Percentiles rank a stretch among this genome's conserved stretches.
These are phyloP conservation scores for Hypoxylon perforatum DNA, from an alignment of 495 filamentous ascomycete genomes.

Conservation along the genomic window DNA sequence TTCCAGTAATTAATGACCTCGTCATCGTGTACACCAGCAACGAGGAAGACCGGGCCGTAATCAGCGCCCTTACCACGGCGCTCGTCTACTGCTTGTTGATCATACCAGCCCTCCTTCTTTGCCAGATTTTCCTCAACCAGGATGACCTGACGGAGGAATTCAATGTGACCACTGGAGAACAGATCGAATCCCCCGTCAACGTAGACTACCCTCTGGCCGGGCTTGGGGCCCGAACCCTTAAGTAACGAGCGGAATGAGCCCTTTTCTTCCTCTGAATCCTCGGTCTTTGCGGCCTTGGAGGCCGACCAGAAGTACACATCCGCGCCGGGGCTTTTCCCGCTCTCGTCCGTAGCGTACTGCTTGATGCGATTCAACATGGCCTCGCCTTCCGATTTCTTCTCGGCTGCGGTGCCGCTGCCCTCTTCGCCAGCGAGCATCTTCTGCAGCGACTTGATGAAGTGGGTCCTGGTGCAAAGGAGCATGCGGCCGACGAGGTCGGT, in stretches of 20 bases:
- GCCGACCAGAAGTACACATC: constrained; percentile 83
- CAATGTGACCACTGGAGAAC: constrained; percentile 96
- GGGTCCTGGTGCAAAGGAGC: constrained; percentile 89
- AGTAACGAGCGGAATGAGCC: constrained; percentile 73
- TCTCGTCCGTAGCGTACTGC: constrained; percentile 88
- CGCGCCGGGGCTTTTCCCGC: constrained; percentile 74
- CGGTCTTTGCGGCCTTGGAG: constrained; percentile 62
- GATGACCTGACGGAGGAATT: constrained; percentile 83
- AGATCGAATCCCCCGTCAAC: constrained; percentile 97
- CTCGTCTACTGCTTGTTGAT: constrained; percentile 67
- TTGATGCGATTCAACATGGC: constrained; percentile 75
- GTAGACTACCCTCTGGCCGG: constrained; percentile 88
- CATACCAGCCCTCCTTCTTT: constrained; percentile 76
- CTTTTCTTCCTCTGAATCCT: constrained; percentile 59
- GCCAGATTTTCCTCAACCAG: constrained; percentile 75
- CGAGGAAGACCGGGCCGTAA: constrained; percentile 83
- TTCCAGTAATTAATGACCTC: constrained; percentile 94
- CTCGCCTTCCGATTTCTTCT: constrained; percentile 68
- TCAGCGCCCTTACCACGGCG: constrained; percentile 73
- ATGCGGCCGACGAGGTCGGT: constrained; percentile 97
- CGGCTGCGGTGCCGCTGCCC: constrained; percentile 73
- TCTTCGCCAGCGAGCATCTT: constrained; percentile 75
- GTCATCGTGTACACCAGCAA: constrained; percentile 94
- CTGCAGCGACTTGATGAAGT: constrained; percentile 84
- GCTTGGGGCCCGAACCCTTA: constrained; percentile 70